Conservation (phyloP, 768 basidiomycete species). For the Polyporus arcularius region DNA sequence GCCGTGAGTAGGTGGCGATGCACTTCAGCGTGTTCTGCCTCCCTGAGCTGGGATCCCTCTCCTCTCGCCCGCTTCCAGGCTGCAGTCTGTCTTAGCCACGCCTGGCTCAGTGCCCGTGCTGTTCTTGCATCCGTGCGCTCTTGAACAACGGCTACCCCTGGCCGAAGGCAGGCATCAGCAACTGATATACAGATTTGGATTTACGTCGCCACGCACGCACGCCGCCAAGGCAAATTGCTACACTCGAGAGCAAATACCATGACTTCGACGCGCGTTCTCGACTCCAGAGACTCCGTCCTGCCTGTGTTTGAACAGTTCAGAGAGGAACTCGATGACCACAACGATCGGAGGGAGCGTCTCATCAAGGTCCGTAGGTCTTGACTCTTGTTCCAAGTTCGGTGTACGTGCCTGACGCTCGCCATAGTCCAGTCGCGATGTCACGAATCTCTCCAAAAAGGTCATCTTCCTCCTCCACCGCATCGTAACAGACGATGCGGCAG, state of each 20-base stretch:
- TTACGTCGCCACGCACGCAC: not conserved
- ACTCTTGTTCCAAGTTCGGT: not conserved
- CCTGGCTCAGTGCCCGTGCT: not conserved
- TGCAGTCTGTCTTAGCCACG: too few relatives aligned
- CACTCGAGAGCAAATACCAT: not conserved
- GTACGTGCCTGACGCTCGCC: not conserved
- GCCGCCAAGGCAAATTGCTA: not conserved
- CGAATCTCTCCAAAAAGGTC: constrained; percentile 87
- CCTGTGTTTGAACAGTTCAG: constrained; percentile 62
- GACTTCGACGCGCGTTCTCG: constrained; percentile 7
- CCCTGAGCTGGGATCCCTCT: too few relatives aligned
- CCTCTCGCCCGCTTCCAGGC: not conserved
- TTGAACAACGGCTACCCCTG: too few relatives aligned
- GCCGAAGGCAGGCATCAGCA: too few relatives aligned
- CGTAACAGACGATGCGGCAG: constrained; percentile 42
- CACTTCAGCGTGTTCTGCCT: too few relatives aligned
- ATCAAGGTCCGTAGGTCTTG: constrained; percentile 64
- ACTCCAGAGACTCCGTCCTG: constrained; percentile 25
- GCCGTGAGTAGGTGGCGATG: too few relatives aligned
- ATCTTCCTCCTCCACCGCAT: constrained; percentile 92
- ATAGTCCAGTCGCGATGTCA: constrained; percentile 84
- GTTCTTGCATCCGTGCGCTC: not conserved
- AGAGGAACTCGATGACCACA: constrained; percentile 74
- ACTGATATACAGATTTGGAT: too few relatives aligned
- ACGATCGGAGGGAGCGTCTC: constrained; percentile 87